These are phyloP conservation scores for Lophiotrema nucula DNA, from an alignment of 495 filamentous ascomycete genomes.

Conservation along the genomic window DNA sequence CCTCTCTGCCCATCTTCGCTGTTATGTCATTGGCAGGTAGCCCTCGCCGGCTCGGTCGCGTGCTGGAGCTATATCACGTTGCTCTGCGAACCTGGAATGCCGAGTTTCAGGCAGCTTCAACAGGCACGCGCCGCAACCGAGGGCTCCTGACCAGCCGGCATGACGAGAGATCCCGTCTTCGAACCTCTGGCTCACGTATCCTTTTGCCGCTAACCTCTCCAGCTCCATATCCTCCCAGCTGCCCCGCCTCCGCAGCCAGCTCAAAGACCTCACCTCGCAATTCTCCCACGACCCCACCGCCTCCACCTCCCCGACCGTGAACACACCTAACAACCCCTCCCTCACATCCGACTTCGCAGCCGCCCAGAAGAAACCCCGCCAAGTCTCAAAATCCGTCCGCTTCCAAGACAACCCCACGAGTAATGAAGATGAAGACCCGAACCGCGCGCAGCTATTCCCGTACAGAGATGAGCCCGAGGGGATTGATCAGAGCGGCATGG, in stretches of 20 bases:
- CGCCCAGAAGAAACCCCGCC: conserved; percentile 39
- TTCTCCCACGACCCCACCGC: conserved; percentile 39
- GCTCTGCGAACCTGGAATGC: too few species aligned
- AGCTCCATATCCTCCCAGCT: conserved; percentile 33
- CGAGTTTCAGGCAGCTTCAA: too few species aligned
- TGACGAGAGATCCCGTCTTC: too few species aligned
- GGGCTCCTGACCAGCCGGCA: too few species aligned
- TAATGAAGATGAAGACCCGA: conserved; percentile 48
- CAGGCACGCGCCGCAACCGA: too few species aligned
- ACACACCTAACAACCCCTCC: conserved; percentile 65
- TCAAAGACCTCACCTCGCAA: conserved; percentile 58
- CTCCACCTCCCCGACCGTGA: conserved; percentile 50
- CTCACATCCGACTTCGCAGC: conserved; percentile 68
- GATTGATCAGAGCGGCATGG: conserved; percentile 61
- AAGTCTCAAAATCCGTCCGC: conserved; percentile 74
- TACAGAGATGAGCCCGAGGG: conserved; percentile 60
- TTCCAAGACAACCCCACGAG: conserved; percentile 68
- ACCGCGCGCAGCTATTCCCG: conserved; percentile 63
- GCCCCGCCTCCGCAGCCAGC: conserved; percentile 49
- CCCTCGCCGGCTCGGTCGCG: too few species aligned
- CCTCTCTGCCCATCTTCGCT: too few species aligned
- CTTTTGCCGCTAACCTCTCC: conserved; percentile 17
- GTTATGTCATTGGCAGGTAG: too few species aligned
- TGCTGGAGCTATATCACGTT: too few species aligned
- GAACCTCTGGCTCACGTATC: background rate